Conservation (phyloP, 2,329 filamentous ascomycete genomes). For the Alternaria rosae region DNA sequence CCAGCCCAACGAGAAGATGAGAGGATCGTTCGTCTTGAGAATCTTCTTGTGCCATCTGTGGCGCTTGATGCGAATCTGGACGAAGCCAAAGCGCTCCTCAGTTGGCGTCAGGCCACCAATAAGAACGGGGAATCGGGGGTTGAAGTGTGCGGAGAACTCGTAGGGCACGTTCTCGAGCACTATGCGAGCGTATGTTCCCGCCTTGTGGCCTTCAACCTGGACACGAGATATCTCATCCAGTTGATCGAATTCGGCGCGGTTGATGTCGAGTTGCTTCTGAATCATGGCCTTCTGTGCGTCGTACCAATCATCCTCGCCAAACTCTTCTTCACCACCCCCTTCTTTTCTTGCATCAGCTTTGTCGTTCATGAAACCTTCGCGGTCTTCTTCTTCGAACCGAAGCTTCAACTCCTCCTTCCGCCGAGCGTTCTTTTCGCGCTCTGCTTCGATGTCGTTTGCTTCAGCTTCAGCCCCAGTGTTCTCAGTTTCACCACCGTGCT, state of each 20-base stretch:
- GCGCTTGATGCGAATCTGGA: slow-evolving; percentile 95
- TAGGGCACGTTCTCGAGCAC: slow-evolving; percentile 88
- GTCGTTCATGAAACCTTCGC: slow-evolving; percentile 93
- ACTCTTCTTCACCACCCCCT: slow-evolving; percentile 74
- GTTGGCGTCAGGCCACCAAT: slow-evolving; percentile 91
- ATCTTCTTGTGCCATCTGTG: slow-evolving; percentile 99
- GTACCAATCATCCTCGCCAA: slow-evolving; percentile 99
- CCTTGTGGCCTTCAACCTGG: slow-evolving; percentile 87
- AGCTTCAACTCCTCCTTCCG: slow-evolving; percentile 94
- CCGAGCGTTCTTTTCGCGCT: slow-evolving; percentile 88
- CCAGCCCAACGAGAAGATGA: slow-evolving; percentile 98
- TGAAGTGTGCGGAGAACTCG: slow-evolving; percentile 86
- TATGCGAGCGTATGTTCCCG: slow-evolving; percentile 91
- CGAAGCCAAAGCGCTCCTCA: slow-evolving; percentile 93
- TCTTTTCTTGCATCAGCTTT: slow-evolving; percentile 79
- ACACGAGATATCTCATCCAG: slow-evolving; percentile 84
- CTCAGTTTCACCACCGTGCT: slow-evolving; percentile 54
- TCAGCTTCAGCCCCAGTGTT: slow-evolving; percentile 53
- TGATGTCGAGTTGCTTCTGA: slow-evolving; percentile 96
- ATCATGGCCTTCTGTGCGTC: slow-evolving; percentile 93
- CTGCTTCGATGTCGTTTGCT: slow-evolving; percentile 73
- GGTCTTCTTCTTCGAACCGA: slow-evolving; percentile 95
- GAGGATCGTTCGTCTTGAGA: slow-evolving; percentile 94
- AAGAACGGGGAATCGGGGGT: slow-evolving; percentile 81
- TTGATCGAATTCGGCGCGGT: slow-evolving; percentile 88